Evolutionary conservation across 257 asterid species (phyloP), one percentile per base, ranked within the genome.

Genomic region (Gentiana dahurica): DNA sequence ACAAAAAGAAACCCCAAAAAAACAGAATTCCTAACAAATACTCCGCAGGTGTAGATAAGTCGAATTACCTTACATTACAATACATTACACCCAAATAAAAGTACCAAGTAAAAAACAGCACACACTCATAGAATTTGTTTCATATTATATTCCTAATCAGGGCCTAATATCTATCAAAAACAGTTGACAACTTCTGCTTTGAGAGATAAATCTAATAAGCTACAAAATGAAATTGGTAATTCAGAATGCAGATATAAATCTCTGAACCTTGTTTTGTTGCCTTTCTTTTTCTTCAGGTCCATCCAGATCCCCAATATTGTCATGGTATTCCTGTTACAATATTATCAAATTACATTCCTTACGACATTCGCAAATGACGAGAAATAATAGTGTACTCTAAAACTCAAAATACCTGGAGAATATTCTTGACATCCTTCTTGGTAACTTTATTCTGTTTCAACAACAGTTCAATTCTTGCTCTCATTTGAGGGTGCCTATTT

Each of bases 271-370:
- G 3, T 91, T 68, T 58, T 81, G 97, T 12, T 84, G 83, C 68
- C 91, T 85, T 67, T 92, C 99, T 70, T 74, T 92, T 91, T 92
- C 97, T 72, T 92, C 99, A 33, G 97, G 97, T 9, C 99, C 99
- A 41, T 82, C 95, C 59, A 88, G 85, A 72, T 92, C 99, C 12
- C 99, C 99, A 15, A 88, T 86, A 59, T 85, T 78, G 81, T 85
- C 95, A 33, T 85, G 94, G 68, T 85, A 92, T 75, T 92, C 97
- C 95, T 87, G 83, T 13, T 1, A 35, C 13, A 38, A 44, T 54
- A 44, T 11, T 41, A 8, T 15, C 24, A 15, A 15, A 15, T 15
- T 15, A 15, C 24, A 15, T 15, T 15, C 24, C 24, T 15, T 15
- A 15, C 24, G 24, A 15, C 24, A 15, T 15, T 15, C 24, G 24